phyloP scores from a whole-genome alignment of 2,329 filamentous ascomycete genomes.

The Stylonectria norvegica region DNA sequence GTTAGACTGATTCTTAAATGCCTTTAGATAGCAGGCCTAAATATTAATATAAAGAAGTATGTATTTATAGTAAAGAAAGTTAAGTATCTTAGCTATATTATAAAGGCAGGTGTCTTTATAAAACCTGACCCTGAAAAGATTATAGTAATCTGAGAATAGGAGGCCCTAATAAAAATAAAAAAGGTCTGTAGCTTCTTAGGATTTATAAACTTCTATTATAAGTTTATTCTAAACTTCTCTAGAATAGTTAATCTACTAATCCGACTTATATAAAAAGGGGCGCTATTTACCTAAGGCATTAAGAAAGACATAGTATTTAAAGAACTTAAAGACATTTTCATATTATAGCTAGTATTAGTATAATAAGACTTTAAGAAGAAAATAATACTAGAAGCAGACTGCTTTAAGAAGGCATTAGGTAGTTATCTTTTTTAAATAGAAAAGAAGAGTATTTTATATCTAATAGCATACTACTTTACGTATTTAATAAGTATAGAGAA shows the following conservation, averaged over 20 bases:
- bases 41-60: constrained; percentile 5
- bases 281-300: not conserved
- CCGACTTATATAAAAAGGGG: constrained; percentile 9
- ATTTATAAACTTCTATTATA: constrained; percentile 15
- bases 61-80: constrained; percentile 4
- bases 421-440: constrained; percentile 1
- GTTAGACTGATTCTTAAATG: constrained; percentile 7
- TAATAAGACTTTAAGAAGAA: constrained; percentile 1
- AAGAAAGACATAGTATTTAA: not conserved
- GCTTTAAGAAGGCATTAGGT: constrained; percentile 1
- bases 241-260: constrained; percentile 4
- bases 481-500: constrained; percentile 7
- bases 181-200: constrained; percentile 15
- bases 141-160: constrained; percentile 4
- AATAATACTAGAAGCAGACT: not conserved
- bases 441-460: constrained; percentile 4
- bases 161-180: constrained; percentile 3
- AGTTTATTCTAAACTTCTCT: constrained; percentile 16
- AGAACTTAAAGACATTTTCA: not conserved
- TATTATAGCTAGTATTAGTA: not conserved
- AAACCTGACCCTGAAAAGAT: constrained; percentile 3
- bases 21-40: not conserved
- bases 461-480: constrained; percentile 6
- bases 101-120: not conserved
- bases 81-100: constrained; percentile 4